Evolutionary conservation across 192 early-diverging fungal species (phyloP).

Genomic region (Phycomyces nitens): DNA sequence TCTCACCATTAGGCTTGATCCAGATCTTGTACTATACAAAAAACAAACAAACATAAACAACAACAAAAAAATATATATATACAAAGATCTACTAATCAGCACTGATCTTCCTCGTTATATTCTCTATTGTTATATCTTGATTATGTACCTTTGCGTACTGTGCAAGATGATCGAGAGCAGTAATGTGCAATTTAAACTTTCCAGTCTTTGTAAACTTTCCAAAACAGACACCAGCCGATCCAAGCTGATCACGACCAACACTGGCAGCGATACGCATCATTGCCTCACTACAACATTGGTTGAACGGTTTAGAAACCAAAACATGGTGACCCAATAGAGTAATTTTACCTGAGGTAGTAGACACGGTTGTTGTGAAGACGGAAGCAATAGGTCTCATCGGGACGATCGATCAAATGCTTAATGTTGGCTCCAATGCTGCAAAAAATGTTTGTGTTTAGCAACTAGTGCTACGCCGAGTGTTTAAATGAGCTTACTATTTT

Average conservation of each 20-base stretch:
- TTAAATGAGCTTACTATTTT: constrained; percentile 71
- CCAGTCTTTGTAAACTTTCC: constrained; percentile 98
- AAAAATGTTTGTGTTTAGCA: too few species aligned
- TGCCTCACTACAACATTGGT: constrained; percentile 54
- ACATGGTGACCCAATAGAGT: too few species aligned
- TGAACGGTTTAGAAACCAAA: not conserved
- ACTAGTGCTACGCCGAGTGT: too few species aligned
- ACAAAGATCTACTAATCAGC: too few species aligned
- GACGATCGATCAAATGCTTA: constrained; percentile 87
- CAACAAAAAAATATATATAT: too few species aligned
- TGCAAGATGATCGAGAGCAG: constrained; percentile 85
- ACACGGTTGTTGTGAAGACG: constrained; percentile 90
- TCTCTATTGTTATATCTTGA: not conserved
- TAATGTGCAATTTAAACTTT: constrained; percentile 95
- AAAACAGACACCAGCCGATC: constrained; percentile 94
- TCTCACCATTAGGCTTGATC: constrained; percentile 99
- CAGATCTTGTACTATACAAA: constrained; percentile 88
- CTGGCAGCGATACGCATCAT: constrained; percentile 87
- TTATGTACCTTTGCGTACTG: constrained; percentile 85
- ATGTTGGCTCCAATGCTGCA: constrained; percentile 92
- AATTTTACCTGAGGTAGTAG: constrained; percentile 93
- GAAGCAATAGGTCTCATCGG: constrained; percentile 97
- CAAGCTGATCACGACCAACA: constrained; percentile 81
- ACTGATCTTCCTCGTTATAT: not conserved
- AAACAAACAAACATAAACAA: too few species aligned